phyloP scores from a whole-genome alignment of 805 yeast genomes.

The Candida maltosa region DNA sequence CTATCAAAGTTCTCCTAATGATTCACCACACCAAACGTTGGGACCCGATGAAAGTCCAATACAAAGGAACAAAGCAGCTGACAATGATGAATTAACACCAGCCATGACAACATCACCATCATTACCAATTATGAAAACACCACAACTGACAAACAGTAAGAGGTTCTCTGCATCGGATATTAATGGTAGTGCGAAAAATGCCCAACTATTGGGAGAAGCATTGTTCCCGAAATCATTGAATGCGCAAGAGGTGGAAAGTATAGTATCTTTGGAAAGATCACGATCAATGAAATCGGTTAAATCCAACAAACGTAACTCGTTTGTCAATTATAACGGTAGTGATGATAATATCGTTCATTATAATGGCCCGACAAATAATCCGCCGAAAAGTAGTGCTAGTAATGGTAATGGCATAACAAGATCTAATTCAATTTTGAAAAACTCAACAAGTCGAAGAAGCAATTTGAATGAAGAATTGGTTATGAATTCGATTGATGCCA shows the following conservation, averaged over 20 bases:
- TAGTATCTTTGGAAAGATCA: slow-evolving; percentile 68
- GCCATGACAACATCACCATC: slow-evolving; percentile 2
- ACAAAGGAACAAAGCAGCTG: no score
- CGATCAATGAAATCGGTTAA: slow-evolving; percentile 54
- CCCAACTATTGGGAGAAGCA: slow-evolving; percentile 41
- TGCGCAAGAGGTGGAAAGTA: slow-evolving; percentile 68
- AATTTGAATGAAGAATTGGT: slow-evolving; percentile 10
- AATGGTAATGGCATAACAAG: slow-evolving; percentile 21
- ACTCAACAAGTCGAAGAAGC: slow-evolving; percentile 14
- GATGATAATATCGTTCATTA: slow-evolving; percentile 37
- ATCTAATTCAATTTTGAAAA: slow-evolving; percentile 38
- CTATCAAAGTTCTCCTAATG: slow-evolving; percentile 4
- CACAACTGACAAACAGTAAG: neutral
- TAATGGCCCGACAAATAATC: slow-evolving; percentile 14
- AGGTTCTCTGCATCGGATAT: no score
- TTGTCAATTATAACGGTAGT: slow-evolving; percentile 37
- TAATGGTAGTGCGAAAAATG: neutral
- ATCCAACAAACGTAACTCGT: slow-evolving; percentile 34
- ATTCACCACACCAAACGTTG: neutral
- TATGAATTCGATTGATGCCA: slow-evolving; percentile 9
- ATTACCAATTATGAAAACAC: neutral
- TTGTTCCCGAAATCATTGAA: slow-evolving; percentile 70
- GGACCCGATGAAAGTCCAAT: neutral
- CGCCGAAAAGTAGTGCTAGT: slow-evolving; percentile 13
- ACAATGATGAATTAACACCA: neutral